Percentiles rank a stretch among this genome's conserved stretches.
phyloP scores from a whole-genome alignment of 768 basidiomycete species.

The Mycena amicta region DNA sequence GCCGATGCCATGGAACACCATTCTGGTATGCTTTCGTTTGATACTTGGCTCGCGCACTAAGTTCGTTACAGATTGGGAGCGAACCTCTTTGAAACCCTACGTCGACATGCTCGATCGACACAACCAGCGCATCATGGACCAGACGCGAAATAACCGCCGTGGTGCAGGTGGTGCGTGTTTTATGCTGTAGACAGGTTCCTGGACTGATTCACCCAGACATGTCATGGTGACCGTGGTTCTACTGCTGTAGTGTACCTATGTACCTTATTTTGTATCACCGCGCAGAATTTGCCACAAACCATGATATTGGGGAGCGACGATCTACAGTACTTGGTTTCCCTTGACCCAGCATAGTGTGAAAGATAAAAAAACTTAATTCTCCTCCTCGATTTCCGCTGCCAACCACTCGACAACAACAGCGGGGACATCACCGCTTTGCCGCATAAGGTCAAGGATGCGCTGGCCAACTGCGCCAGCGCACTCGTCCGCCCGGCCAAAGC shows the following conservation, averaged over 20 bases:
- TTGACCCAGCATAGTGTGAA: too few species aligned
- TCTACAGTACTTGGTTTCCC: too few species aligned
- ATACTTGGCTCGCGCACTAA: not conserved
- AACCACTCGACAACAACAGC: slow-evolving; percentile 51
- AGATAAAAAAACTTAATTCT: not conserved
- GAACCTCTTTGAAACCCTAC: slow-evolving; percentile 86
- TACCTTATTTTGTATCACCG: too few species aligned
- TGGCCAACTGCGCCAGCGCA: slow-evolving; percentile 61
- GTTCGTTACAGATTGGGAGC: slow-evolving; percentile 66
- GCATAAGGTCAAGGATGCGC: slow-evolving; percentile 56
- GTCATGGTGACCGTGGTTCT: slow-evolving; percentile 39
- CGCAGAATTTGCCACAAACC: too few species aligned
- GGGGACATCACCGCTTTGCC: slow-evolving; percentile 32
- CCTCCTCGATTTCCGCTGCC: slow-evolving; percentile 43
- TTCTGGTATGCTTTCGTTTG: slow-evolving; percentile 41
- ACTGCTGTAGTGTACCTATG: too few species aligned
- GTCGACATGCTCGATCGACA: slow-evolving; percentile 89
- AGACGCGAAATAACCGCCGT: slow-evolving; percentile 51
- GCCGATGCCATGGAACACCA: slow-evolving; percentile 44
- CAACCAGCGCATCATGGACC: slow-evolving; percentile 56
- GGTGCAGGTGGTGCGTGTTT: slow-evolving; percentile 37
- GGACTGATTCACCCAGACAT: slow-evolving; percentile 27
- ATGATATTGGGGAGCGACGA: too few species aligned
- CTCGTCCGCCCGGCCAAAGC: slow-evolving; percentile 80
- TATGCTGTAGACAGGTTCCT: not conserved